A percentile compares a stretch with the other conserved stretches of the same genome.
Evolutionary conservation across 306 rosid species (phyloP).

Genomic region (Datisca glomerata): DNA sequence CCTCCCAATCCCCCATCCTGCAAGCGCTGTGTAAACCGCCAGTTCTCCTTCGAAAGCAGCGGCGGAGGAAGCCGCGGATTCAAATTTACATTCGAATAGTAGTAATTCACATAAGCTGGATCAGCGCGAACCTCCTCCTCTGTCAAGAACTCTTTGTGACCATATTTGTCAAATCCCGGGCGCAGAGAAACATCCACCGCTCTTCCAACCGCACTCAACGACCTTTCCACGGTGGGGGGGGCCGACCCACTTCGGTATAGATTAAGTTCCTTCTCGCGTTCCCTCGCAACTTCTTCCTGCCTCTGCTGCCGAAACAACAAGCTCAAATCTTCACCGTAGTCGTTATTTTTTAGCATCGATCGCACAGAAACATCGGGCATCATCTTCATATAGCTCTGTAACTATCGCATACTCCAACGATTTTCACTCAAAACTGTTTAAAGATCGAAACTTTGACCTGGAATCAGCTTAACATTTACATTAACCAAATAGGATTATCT

Average conservation of each 20-base stretch:
- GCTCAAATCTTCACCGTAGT: slow-evolving; percentile 51
- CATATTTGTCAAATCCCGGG: slow-evolving; percentile 18
- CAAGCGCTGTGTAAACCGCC: slow-evolving; percentile 37
- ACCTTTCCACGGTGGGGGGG: slow-evolving; percentile 87
- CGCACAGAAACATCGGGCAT: slow-evolving; percentile 64
- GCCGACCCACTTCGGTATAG: slow-evolving; percentile 84
- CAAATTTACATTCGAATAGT: slow-evolving; percentile 36
- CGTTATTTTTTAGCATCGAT: slow-evolving; percentile 46
- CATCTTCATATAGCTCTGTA: slow-evolving; percentile 73
- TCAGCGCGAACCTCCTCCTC: slow-evolving; percentile 39
- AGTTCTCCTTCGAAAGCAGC: slow-evolving; percentile 35
- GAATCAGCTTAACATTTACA: slow-evolving; percentile 19
- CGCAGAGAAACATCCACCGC: slow-evolving; percentile 27
- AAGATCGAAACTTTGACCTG: slow-evolving; percentile 29
- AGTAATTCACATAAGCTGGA: slow-evolving; percentile 30
- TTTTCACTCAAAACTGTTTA: too few species aligned
- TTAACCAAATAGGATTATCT: slow-evolving; percentile 9
- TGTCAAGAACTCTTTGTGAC: slow-evolving; percentile 20
- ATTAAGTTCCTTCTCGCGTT: slow-evolving; percentile 52
- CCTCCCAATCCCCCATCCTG: slow-evolving; percentile 36
- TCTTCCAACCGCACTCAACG: slow-evolving; percentile 54
- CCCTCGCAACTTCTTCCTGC: slow-evolving; percentile 37
- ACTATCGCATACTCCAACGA: too few species aligned
- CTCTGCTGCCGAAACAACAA: slow-evolving; percentile 39
- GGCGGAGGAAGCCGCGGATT: slow-evolving; percentile 48